phyloP scores from a whole-genome alignment of 495 filamentous ascomycete species.

The Penicillium paradoxum region DNA sequence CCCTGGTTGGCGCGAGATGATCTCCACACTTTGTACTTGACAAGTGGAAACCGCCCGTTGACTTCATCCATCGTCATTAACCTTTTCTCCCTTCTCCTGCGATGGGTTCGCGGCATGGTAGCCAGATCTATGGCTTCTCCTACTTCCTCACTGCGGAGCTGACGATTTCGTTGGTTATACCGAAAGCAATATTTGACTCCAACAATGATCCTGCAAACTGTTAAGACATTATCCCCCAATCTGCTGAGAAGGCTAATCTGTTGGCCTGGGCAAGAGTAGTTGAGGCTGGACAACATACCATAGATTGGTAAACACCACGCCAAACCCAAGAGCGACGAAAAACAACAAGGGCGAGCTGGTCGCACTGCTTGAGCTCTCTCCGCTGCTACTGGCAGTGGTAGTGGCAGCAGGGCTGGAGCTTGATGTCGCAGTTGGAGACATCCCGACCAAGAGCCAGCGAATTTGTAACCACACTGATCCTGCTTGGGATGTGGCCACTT shows the following conservation, averaged over 20 bases:
- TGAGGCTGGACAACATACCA: slow-evolving; percentile 57
- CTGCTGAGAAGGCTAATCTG: neutral
- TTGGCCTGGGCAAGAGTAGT: neutral
- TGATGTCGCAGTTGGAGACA: slow-evolving; percentile 22
- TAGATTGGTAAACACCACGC: slow-evolving; percentile 97
- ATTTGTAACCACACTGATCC: neutral
- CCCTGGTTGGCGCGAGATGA: slow-evolving; percentile 77
- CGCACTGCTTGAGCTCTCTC: slow-evolving; percentile 8
- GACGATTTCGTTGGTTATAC: slow-evolving; percentile 91
- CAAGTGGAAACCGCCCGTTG: slow-evolving; percentile 90
- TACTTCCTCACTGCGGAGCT: slow-evolving; percentile 71
- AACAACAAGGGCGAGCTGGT: slow-evolving; percentile 92
- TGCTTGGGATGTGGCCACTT: neutral
- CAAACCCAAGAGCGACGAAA: slow-evolving; percentile 95
- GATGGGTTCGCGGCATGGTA: slow-evolving; percentile 71
- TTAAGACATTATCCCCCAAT: neutral
- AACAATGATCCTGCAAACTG: slow-evolving; percentile 84
- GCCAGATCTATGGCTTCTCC: slow-evolving; percentile 80
- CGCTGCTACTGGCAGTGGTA: slow-evolving; percentile 13
- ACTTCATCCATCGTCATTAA: slow-evolving; percentile 99
- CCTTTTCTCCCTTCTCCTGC: slow-evolving; percentile 89
- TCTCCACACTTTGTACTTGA: slow-evolving; percentile 95
- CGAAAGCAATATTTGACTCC: slow-evolving; percentile 99
- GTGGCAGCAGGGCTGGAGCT: slow-evolving; percentile 19
- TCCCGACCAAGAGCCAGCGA: neutral